Evolutionary conservation across 768 basidiomycete genomes (phyloP), one percentile per base, ranked within the genome.

Genomic region (Dendrothele bispora): DNA sequence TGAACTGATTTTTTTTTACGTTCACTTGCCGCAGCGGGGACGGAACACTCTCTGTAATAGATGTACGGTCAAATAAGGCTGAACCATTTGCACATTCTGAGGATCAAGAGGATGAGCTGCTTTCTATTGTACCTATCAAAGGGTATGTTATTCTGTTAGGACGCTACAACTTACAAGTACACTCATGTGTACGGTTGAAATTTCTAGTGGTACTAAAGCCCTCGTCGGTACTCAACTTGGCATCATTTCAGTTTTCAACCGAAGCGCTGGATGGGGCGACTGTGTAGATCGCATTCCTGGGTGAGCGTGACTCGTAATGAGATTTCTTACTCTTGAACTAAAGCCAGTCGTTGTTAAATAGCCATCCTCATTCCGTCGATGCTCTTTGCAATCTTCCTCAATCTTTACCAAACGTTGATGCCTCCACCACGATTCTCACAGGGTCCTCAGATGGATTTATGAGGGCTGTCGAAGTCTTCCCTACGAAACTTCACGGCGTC

Each of bases 71-170:
- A 15, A 92, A 85, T 55, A 90, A 89, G 57, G 52, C 74, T 11
- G 80, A 86, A 41, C 90, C 91, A 1, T 67, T 89, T 49, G 86
- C 86, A 1, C 88, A 93, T 45, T 95, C 92, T 14, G 94, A 95
- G 61, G 91, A 95, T 69, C 95, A 98, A 62, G 95, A 97, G 59
- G 95, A 98, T 61, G 95, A 98, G 59, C 70, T 97, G 36, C 74
- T 98, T 7, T 91, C 91, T 5, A 81, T 93, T 36, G 83, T 87
- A 26, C 65, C 91, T 14, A 93, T 98, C 63, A 91, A 88, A 72
- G 80, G 84, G 86, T 88, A 59, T 25, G 77, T 52, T 37, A 45
- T 46, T 51, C 51, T 43, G 46, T 51, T 29, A 40, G 51, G 55
- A 51, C 49, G 50, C 55, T 50, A 22, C 36, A 32, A 41, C 18